Base-by-base conservation (phyloP, 495 filamentous ascomycete species). In the Penicillium fimorum region DNA sequence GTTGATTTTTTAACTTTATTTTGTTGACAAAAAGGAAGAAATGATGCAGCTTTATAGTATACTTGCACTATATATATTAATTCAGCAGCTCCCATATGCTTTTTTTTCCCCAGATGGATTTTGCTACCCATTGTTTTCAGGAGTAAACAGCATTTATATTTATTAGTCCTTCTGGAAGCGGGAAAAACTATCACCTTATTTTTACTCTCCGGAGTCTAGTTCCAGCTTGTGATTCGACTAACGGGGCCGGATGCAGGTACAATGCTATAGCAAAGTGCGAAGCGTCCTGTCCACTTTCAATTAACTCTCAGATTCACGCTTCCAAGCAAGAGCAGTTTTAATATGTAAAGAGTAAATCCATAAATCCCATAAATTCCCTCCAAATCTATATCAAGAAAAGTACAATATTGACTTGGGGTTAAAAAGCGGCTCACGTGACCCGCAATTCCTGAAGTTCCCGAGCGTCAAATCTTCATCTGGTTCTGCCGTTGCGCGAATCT, bases 371-470 rank as follows among this genome's bases (percentile, higher is more conserved):
- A n/a, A 8, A 38, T 9, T 17, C 4, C 4, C 1, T 17, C 1
- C 20, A 24, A 24, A 13, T 24, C 0, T 43, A 43, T 43, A 20
- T 43, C 13, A 18, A 24, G 15, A 38, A 46, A 27, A 25, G 44
- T 9, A 11, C 5, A 38, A 44, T 52, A 54, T 55, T 47, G 47
- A 52, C 58, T 25, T 9, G 11, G 22, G 22, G 32, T 25, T 41
- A 1, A 53, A 58, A 42, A 38, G 17, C 9, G 17, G 4, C 29
- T 63, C 63, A 67, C 66, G 63, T 69, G 66, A 69, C 51, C 57
- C 2, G 22, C 18, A 27, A 73, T 74, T 68, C 74, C 74, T 75
- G 71, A 77, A 73, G 64, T 73, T 77, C 69, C 74, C 71, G 72
- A 76, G 58, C 60, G 50, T 69, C 64, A 68, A 73, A 72, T 70